Base-by-base conservation (phyloP, 225 moss, liverwort and hornwort genomes). In the Straminergon stramineum region DNA sequence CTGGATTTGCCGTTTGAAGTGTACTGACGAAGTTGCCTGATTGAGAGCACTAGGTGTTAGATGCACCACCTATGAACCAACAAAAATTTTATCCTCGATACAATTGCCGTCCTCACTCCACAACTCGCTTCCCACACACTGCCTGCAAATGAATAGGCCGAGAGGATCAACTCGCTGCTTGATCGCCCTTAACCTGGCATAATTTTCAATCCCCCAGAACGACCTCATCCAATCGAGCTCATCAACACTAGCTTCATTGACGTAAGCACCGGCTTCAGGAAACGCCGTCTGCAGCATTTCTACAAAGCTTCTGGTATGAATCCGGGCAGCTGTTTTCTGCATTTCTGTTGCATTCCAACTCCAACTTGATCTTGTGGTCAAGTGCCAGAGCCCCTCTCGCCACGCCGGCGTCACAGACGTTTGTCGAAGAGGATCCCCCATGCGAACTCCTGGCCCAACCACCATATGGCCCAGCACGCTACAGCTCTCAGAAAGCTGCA, bases 371-470 rank as follows among this genome's bases (percentile, higher is more conserved):
- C 2, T 39, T 26, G 87, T 85, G 58, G 7, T 45, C 73, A 92
- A 79, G 82, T 87, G 90, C 90, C 90, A 92, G 77, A 85, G 32
- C 28, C 90, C 90, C 34, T 52, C 56, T 79, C 92, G 90, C 92
- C 92, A 92, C 23, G 90, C 92, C 37, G 89, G 90, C 35, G 91
- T 92, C 81, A 92, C 89, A 27, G 91, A 82, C 17, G 89, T 92
- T 41, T 69, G 87, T 41, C 35, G 37, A 27, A 74, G 30, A 23
- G 89, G 89, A 82, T 92, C 93, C 19, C 91, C 88, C 26, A 28
- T 66, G 67, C 92, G 93, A 83, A 93, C 93, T 65, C 89, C 92
- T 41, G 92, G 88, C 83, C 92, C 90, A 87, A 90, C 70, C 41
- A 92, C 92, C 91, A 91, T 91, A 74, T 91, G 89, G 41, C 86